These are phyloP conservation scores for Syzygium jambos DNA, from an alignment of 345 rosid species.

Conservation along the genomic window DNA sequence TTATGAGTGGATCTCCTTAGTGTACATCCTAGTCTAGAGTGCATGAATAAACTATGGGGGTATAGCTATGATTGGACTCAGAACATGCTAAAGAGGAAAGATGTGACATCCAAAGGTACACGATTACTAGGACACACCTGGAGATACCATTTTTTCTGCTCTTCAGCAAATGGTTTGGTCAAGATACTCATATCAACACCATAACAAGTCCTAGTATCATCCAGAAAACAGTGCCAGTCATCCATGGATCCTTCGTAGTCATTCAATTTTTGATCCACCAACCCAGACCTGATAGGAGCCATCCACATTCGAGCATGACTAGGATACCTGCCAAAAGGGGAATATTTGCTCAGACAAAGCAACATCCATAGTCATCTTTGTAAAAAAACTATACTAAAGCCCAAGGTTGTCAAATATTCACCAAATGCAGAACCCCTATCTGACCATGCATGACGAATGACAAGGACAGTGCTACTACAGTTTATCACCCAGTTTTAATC, in stretches of 20 bases:
- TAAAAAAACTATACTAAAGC: neutral
- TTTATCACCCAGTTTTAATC: neutral
- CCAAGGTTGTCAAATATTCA: neutral
- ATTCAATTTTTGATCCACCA: constrained; percentile 52
- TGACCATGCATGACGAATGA: neutral
- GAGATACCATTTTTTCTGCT: constrained; percentile 80
- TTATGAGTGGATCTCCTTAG: neutral
- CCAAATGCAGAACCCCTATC: neutral
- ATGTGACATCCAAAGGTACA: neutral
- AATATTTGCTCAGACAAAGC: neutral
- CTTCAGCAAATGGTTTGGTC: constrained; percentile 60
- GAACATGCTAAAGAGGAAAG: neutral
- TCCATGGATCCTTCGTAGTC: constrained; percentile 75
- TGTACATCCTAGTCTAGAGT: neutral
- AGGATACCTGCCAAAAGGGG: constrained; percentile 60
- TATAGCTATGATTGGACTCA: neutral
- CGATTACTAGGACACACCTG: constrained; percentile 33
- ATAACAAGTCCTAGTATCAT: constrained; percentile 53
- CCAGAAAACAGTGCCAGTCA: constrained; percentile 70
- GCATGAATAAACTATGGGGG: neutral
- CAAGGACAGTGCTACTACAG: neutral
- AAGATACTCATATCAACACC: constrained; percentile 84
- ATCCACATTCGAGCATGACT: constrained; percentile 99
- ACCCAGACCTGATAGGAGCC: constrained; percentile 71
- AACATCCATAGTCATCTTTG: constrained; percentile 2